Base-by-base conservation (phyloP, 768 basidiomycete genomes). In the Hydnum rufescens region DNA sequence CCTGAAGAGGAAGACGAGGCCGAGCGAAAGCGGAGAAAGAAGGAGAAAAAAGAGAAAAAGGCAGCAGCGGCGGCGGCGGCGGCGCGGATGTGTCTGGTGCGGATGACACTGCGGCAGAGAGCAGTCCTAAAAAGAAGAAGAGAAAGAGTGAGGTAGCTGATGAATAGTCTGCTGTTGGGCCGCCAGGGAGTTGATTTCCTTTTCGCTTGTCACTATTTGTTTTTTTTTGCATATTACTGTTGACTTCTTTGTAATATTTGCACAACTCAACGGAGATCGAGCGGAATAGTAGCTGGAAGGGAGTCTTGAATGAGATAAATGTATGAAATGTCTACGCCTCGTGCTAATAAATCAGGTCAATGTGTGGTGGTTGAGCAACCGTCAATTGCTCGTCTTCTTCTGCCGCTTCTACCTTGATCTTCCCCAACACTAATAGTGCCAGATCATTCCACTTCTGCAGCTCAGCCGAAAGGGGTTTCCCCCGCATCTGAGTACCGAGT, bases 381-480 rank as follows among this genome's bases (percentile, higher is more conserved):
- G 25, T 8, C 8, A 47, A 8, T 8, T 8, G 8, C 19, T 39
- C 34, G 25, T 47, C 44, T 16, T 16, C 26, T 16, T 8, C 44
- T 13, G 13, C 44, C 44, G 25, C 13, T 18, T 50, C 49, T 32
- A 32, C 31, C 19, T 54, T 32, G 26, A 54, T 31, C 8, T 22
- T 19, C 47, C 79, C 74, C 42, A 88, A 63, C 1, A 78, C 72
- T 55, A 68, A 64, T 62, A 84, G 64, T 0, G 78, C 81, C 4
- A 84, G 60, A 30, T 81, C 78, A 60, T 78, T 80, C 89, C 89
- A 93, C 32, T 65, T 62, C 29, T 70, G 60, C 57, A 86, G 85
- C 3, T 71, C 67, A 53, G 73, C 71, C 0, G 68, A 70, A 54
- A 87, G 65, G 2, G 71, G 62, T 58, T 76, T 78, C 4, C 74